Percentiles rank a stretch among this genome's conserved stretches.
These are phyloP conservation scores for Globisporangium cederbergense DNA, from an alignment of 352 stramenopile species.

Conservation along the genomic window DNA sequence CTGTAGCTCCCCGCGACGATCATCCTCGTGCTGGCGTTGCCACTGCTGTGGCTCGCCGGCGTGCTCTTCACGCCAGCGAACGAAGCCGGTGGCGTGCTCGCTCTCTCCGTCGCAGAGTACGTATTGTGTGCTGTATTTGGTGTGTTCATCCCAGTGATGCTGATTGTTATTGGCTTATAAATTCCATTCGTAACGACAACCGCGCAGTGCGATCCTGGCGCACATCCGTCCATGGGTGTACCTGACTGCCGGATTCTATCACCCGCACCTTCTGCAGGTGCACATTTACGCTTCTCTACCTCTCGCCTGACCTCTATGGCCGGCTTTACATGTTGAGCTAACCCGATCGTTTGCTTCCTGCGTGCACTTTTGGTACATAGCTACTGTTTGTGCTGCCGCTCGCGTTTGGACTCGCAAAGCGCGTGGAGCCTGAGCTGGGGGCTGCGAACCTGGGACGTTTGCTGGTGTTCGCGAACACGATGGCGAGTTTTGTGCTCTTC, in stretches of 20 bases:
- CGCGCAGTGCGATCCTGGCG: constrained; percentile 64
- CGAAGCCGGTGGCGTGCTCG: constrained; percentile 64
- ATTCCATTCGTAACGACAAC: neutral
- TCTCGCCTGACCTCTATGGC: neutral
- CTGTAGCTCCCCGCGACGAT: constrained; percentile 68
- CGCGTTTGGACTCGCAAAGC: constrained; percentile 65
- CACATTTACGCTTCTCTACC: neutral
- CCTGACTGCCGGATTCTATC: constrained; percentile 82
- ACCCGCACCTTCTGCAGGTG: constrained; percentile 75
- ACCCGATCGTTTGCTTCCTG: constrained; percentile 1
- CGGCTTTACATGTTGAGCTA: neutral
- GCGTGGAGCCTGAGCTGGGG: constrained; percentile 74
- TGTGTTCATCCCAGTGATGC: neutral
- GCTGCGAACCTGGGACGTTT: constrained; percentile 57
- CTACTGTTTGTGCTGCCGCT: constrained; percentile 61
- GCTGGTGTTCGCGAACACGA: constrained; percentile 71
- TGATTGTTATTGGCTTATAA: neutral
- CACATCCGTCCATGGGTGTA: constrained; percentile 88
- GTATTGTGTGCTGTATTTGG: constrained; percentile 13
- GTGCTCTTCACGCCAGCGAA: constrained; percentile 66
- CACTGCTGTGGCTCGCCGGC: constrained; percentile 70
- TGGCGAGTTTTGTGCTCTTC: constrained; percentile 72
- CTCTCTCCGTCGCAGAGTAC: constrained; percentile 78
- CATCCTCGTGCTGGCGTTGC: constrained; percentile 52
- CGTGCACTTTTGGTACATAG: constrained; percentile 21